Conservation (phyloP, 2,329 filamentous ascomycete genomes). For the Ceratocystis huliohia region DNA sequence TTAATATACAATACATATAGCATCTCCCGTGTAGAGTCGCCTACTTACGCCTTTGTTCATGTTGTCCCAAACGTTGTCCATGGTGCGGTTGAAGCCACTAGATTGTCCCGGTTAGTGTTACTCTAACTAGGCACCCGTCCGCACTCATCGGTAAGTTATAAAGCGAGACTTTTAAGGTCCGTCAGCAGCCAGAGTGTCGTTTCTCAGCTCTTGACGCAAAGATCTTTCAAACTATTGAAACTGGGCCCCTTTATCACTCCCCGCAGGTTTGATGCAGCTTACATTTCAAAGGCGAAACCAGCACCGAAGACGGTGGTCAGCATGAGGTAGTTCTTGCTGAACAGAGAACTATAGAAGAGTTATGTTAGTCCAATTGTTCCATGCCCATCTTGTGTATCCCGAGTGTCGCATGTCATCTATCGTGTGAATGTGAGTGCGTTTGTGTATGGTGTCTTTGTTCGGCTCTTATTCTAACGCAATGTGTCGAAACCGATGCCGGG, state of each 20-base stretch:
- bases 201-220: background rate
- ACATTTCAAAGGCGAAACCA: slow-evolving; percentile 93
- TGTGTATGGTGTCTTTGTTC: background rate
- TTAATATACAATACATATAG: background rate
- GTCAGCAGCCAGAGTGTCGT: background rate
- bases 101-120: slow-evolving; percentile 17
- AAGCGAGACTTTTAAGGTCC: too few relatives aligned
- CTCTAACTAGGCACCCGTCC: background rate
- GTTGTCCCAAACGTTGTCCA: slow-evolving; percentile 81
- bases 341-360: slow-evolving; percentile 50
- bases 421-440: background rate
- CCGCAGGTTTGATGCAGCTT: slow-evolving; percentile 31
- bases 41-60: slow-evolving; percentile 79
- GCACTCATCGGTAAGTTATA: too few relatives aligned
- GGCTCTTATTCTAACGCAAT: background rate
- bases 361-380: slow-evolving; percentile 8
- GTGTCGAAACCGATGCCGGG: background rate
- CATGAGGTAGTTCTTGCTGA: slow-evolving; percentile 82
- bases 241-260: background rate
- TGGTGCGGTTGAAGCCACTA: slow-evolving; percentile 70
- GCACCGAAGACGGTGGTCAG: slow-evolving; percentile 71
- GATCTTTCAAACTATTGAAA: background rate
- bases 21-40: background rate
- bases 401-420: background rate
- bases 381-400: background rate